Evolutionary conservation across 768 basidiomycete genomes (phyloP).

Genomic region (Tulasnella sp.): DNA sequence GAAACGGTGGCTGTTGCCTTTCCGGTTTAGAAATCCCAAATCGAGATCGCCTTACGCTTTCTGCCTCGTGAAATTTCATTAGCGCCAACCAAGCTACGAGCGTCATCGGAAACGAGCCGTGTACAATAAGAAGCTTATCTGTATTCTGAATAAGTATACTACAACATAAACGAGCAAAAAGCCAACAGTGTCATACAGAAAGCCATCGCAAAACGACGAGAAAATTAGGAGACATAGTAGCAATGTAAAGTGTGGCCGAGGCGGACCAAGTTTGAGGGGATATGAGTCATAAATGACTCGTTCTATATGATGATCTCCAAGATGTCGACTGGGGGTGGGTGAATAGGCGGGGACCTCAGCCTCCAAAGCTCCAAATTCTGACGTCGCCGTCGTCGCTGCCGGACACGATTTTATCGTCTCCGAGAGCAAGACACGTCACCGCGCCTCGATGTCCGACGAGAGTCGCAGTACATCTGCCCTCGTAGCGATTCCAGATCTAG

Average conservation of each 20-base stretch:
- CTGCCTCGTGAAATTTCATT: too few species aligned
- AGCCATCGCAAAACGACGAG: not conserved
- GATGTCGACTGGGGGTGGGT: too few species aligned
- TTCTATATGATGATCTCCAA: too few species aligned
- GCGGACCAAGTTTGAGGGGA: too few species aligned
- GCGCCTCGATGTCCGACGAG: constrained; percentile 94
- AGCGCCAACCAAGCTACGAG: too few species aligned
- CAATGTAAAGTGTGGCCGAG: not conserved
- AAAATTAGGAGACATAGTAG: not conserved
- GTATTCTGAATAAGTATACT: not conserved
- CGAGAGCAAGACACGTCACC: constrained; percentile 85
- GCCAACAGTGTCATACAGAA: not conserved
- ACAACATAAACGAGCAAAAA: not conserved
- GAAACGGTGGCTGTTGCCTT: too few species aligned
- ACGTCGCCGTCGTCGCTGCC: constrained; percentile 92
- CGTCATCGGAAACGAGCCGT: not conserved
- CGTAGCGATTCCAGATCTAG: constrained; percentile 92
- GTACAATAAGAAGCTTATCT: not conserved
- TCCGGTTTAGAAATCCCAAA: too few species aligned
- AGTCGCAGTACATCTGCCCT: constrained; percentile 83
- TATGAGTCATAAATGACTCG: too few species aligned
- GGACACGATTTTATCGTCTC: constrained; percentile 94
- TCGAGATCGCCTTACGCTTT: too few species aligned
- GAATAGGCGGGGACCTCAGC: too few species aligned
- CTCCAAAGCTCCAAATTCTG: constrained; percentile 42